Conservation (phyloP, 306 rosid genomes). For the Bauhinia variegata region DNA sequence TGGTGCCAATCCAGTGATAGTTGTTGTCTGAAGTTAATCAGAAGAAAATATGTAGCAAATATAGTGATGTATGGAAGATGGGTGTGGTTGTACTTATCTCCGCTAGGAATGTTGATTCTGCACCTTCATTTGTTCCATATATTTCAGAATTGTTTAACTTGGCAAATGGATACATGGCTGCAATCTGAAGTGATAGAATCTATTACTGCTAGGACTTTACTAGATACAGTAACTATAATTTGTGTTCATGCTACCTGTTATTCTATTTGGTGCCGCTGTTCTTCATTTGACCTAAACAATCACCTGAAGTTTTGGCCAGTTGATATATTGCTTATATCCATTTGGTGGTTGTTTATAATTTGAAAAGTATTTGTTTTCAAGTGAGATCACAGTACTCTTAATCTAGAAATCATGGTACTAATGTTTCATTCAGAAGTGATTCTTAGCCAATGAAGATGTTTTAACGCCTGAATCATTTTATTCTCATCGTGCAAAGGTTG, state of each 20-base stretch:
- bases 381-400: not conserved
- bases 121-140: not conserved
- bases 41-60: not conserved
- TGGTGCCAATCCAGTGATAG: not conserved
- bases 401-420: slow-evolving; percentile 29
- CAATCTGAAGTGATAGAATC: not conserved
- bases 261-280: not conserved
- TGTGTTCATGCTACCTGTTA: not conserved
- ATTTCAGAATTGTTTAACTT: not conserved
- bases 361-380: no score
- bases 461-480: slow-evolving; percentile 16
- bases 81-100: not conserved
- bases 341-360: no score
- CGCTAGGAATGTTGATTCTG: slow-evolving; percentile 5
- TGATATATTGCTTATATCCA: not conserved
- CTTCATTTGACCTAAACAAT: not conserved
- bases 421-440: slow-evolving; percentile 15
- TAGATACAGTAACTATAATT: not conserved
- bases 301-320: not conserved
- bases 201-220: not conserved
- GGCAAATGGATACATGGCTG: not conserved
- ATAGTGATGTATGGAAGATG: not conserved
- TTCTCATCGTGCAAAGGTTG: slow-evolving; percentile 64
- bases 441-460: slow-evolving; percentile 30
- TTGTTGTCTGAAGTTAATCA: slow-evolving; percentile 1